These are phyloP conservation scores for Carex cristatella DNA, from an alignment of 176 grass and related monocot genomes.

Conservation along the genomic window DNA sequence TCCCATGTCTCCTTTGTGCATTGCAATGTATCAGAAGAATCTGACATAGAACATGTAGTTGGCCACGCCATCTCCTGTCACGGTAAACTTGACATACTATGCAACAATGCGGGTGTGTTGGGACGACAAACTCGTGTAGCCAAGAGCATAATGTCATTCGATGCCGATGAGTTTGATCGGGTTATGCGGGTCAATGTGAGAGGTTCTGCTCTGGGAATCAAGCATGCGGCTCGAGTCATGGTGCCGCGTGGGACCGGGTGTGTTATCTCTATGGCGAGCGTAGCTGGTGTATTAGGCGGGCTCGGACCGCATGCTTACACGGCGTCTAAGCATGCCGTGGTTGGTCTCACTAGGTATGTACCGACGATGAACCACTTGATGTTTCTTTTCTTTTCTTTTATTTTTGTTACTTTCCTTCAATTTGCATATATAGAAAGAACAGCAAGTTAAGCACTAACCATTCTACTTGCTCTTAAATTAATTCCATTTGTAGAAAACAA, in stretches of 20 bases:
- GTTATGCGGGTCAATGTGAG: constrained; percentile 94
- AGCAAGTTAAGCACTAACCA: background rate
- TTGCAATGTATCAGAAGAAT: constrained; percentile 70
- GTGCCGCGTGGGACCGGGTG: constrained; percentile 36
- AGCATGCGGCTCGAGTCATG: constrained; percentile 93
- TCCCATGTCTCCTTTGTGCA: constrained; percentile 41
- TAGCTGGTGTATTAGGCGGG: constrained; percentile 80
- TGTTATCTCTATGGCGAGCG: constrained; percentile 89
- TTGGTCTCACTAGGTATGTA: constrained; percentile 64
- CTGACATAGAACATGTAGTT: constrained; percentile 54
- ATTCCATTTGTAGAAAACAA: background rate
- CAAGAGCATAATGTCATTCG: constrained; percentile 80
- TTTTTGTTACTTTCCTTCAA: background rate
- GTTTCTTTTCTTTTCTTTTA: background rate
- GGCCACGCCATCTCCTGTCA: constrained; percentile 32
- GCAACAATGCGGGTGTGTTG: constrained; percentile 82
- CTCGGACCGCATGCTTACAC: constrained; percentile 95
- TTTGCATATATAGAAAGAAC: background rate
- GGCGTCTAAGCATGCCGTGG: constrained; percentile 89
- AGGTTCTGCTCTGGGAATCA: constrained; percentile 87
- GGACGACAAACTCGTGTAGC: constrained; percentile 69
- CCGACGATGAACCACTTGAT: background rate
- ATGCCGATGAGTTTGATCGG: constrained; percentile 75
- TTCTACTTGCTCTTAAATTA: background rate
- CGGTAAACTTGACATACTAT: constrained; percentile 63